A percentile compares a stretch with the other conserved stretches of the same genome.
These are phyloP conservation scores for Dunaliella sp. DNA, from an alignment of 139 green algal genomes.

Conservation along the genomic window DNA sequence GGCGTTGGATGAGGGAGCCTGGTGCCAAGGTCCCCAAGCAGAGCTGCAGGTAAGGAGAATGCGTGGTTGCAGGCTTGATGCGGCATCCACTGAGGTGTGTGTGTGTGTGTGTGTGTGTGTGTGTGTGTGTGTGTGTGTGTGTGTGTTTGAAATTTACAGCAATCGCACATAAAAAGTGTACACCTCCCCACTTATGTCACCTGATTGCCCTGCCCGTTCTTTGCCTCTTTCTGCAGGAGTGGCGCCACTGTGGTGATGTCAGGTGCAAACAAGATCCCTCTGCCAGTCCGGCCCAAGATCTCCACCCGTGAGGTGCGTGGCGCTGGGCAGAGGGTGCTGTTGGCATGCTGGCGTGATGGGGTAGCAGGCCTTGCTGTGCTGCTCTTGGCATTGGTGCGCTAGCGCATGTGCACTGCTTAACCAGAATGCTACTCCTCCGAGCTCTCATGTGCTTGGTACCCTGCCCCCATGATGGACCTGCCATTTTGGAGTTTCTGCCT, in stretches of 20 bases:
- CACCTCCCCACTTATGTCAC: no score
- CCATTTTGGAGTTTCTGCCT: no score
- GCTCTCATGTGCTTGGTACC: no score
- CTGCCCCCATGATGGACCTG: no score
- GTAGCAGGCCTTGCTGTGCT: no score
- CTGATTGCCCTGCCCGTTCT: no score
- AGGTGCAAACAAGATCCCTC: conserved; percentile 21
- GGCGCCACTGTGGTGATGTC: conserved; percentile 30
- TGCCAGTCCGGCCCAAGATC: conserved; percentile 22
- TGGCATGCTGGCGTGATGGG: no score
- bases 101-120: neutral
- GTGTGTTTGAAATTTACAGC: neutral
- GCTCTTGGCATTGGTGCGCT: no score
- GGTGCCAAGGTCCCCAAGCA: conserved; percentile 33
- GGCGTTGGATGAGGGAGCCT: conserved; percentile 44
- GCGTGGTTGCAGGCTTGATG: conserved; percentile 28
- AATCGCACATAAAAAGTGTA: no score
- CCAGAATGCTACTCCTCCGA: no score
- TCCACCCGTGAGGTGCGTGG: neutral
- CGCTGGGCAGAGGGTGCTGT: no score
- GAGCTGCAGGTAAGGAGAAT: neutral
- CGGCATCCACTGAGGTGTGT: neutral
- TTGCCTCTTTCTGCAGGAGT: conserved; percentile 16
- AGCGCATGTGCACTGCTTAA: no score
- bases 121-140: neutral